Base-by-base conservation (phyloP, 306 rosid genomes). In the Trifolium pratense region DNA sequence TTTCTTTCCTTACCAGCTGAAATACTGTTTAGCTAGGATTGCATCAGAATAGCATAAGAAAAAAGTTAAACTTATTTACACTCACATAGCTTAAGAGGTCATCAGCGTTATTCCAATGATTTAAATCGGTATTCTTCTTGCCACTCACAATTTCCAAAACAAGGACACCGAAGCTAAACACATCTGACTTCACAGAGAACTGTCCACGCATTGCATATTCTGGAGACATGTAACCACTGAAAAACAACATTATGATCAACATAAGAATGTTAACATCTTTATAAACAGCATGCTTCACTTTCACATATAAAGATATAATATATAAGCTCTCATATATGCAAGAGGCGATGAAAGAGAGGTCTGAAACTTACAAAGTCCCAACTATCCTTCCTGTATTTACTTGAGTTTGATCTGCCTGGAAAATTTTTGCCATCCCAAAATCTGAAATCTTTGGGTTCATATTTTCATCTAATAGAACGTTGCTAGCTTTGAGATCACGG, bases 401-500 rank as follows among this genome's bases (percentile, higher is more conserved):
- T 73, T 78, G 84, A 51, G 79, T 78, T 36, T 86, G 87, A 16
- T 85, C 87, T 3, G 31, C 79, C 3, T 18, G 74, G 32, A 86
- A 81, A 20, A 86, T 78, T 60, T 68, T 89, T 15, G 96, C 96
- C 87, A 83, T 83, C 1, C 96, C 96, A 82, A 91, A 91, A 72
- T 91, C 96, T 17, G 90, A 84, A 29, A 89, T 91, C 56, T 89
- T 91, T 2, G 96, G 71, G 0, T 83, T 80, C 91, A 91, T 78
- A 1, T 83, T 56, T 10, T 18, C 67, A 49, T 87, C 95, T 70
- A 89, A 46, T 7, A 91, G 48, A 60, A 91, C 56, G 59, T 89
- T 91, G 34, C 95, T 87, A 14, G 85, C 85, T 78, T 91, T 91
- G 14, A 91, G 76, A 78, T 91, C 95, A 18, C 90, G 86, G 2